phyloP scores from a whole-genome alignment of 2,329 filamentous ascomycete species.

The Xylariaceae sp. region DNA sequence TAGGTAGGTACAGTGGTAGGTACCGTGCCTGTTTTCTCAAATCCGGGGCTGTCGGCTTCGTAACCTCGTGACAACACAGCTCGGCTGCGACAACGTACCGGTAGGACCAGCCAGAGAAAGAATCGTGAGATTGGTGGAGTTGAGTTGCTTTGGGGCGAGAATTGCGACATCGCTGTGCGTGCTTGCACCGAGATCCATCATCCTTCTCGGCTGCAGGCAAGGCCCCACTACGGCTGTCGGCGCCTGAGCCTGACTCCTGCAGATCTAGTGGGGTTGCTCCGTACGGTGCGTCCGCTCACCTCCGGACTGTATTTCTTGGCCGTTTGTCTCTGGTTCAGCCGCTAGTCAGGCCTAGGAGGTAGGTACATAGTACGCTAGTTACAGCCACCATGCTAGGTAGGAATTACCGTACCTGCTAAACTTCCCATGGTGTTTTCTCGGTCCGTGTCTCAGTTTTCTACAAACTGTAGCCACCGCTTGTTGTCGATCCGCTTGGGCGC shows the following conservation, averaged over 20 bases:
- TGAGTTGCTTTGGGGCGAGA: conserved; percentile 37
- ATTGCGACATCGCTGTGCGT: conserved; percentile 37
- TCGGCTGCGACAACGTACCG: conserved; percentile 21
- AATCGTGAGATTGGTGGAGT: conserved; percentile 30
- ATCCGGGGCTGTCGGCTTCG: background rate
- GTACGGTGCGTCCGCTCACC: background rate
- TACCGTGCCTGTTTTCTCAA: no score
- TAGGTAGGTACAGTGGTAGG: no score
- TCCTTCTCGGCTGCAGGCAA: conserved; percentile 15
- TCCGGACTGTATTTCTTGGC: background rate
- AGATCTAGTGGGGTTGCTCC: background rate
- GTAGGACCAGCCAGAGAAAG: conserved; percentile 34
- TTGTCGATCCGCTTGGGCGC: no score
- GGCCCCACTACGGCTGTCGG: conserved; percentile 30
- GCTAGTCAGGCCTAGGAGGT: no score
- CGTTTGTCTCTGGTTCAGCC: no score
- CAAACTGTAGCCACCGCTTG: no score
- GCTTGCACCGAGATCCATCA: conserved; percentile 29
- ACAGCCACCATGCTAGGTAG: no score
- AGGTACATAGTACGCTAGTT: no score
- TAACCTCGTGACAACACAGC: conserved; percentile 26
- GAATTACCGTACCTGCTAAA: no score
- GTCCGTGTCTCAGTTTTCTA: no score
- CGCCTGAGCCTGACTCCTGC: background rate
- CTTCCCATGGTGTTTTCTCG: no score